Conservation (phyloP, 495 filamentous ascomycete species). For the Daldinia loculata region DNA sequence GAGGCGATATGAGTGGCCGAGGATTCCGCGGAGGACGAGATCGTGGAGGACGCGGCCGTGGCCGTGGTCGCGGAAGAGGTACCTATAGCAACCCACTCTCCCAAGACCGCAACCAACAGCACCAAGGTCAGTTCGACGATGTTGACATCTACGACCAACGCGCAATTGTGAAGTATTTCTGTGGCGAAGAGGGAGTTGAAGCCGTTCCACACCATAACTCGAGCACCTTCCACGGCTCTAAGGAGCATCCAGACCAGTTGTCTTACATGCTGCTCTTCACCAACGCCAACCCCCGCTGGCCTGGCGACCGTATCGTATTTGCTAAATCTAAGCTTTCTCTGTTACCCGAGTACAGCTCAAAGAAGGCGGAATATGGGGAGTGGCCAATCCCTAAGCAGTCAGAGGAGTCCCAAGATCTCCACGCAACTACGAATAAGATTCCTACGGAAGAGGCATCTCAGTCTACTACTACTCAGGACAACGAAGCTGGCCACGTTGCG, state of each 20-base stretch:
- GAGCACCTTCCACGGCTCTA: constrained; percentile 32
- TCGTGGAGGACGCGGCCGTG: background rate
- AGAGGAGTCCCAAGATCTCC: background rate
- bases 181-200: background rate
- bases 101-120: constrained; percentile 12
- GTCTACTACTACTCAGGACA: background rate
- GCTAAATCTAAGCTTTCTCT: constrained; percentile 34
- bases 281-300: constrained; percentile 37
- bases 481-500: background rate
- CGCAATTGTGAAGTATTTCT: constrained; percentile 30
- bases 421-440: background rate
- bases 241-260: constrained; percentile 21
- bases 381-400: constrained; percentile 33
- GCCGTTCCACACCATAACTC: background rate
- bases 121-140: background rate
- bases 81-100: constrained; percentile 40
- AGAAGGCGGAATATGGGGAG: constrained; percentile 40
- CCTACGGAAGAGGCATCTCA: background rate
- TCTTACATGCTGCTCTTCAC: constrained; percentile 31
- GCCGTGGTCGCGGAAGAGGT: constrained; percentile 25
- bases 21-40: constrained; percentile 6
- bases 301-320: constrained; percentile 37
- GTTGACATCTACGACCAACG: constrained; percentile 9
- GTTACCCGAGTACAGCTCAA: constrained; percentile 37
- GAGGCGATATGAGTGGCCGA: background rate